Evolutionary conservation across 2,329 filamentous ascomycete genomes (phyloP).

Genomic region (Sclerotinia nivalis): DNA sequence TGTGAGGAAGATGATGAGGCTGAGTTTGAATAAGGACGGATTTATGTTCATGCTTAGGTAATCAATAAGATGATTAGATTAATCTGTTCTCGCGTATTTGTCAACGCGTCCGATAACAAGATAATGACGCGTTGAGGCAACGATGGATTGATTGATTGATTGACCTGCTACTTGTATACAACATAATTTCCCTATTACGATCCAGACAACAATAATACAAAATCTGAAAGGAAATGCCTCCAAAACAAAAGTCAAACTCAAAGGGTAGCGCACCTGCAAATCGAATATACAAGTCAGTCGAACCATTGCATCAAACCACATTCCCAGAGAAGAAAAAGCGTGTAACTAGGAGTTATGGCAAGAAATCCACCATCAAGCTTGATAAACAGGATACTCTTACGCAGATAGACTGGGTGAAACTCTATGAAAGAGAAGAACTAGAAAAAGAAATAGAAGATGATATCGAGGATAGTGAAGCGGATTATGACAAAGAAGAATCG

Average conservation of each 20-base stretch:
- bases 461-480: slow-evolving; percentile 26
- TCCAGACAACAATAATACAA: not conserved
- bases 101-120: slow-evolving; percentile 5
- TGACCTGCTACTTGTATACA: not conserved
- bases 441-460: slow-evolving; percentile 24
- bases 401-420: slow-evolving; percentile 36
- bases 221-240: slow-evolving; percentile 26
- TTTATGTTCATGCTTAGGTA: not conserved
- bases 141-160: not conserved
- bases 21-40: no score
- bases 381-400: slow-evolving; percentile 38
- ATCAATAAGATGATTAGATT: not conserved
- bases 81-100: not conserved
- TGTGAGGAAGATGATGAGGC: not conserved
- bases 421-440: slow-evolving; percentile 19
- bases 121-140: slow-evolving; percentile 13
- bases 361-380: slow-evolving; percentile 27
- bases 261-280: slow-evolving; percentile 31
- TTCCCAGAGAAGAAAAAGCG: slow-evolving; percentile 32
- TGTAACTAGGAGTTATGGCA: slow-evolving; percentile 34
- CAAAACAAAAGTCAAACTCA: slow-evolving; percentile 23
- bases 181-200: not conserved
- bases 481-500: slow-evolving; percentile 28
- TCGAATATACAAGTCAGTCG: slow-evolving; percentile 36
- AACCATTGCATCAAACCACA: slow-evolving; percentile 35